These are phyloP conservation scores for Ampelocalamus luodianensis DNA, from an alignment of 176 grass and related monocot genomes.

Conservation along the genomic window DNA sequence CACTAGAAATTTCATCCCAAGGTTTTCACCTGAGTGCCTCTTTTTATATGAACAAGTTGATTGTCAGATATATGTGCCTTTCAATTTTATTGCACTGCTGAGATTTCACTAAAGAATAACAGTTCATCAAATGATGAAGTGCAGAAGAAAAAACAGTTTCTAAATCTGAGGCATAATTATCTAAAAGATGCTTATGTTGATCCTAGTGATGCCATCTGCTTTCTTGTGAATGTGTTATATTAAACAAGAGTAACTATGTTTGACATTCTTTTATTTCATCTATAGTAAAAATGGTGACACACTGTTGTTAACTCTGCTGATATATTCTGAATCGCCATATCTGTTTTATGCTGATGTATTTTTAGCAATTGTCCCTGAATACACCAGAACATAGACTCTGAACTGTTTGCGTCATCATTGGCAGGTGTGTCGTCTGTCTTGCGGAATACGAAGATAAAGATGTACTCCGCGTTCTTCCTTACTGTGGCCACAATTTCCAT, in stretches of 20 bases:
- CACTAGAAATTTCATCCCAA: not conserved
- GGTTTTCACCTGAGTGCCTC: not conserved
- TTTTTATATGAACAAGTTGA: not conserved
- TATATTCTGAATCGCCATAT: not conserved
- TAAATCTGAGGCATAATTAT: not conserved
- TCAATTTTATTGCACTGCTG: not conserved
- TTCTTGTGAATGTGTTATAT: not conserved
- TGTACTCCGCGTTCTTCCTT: constrained; percentile 63
- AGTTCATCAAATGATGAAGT: not conserved
- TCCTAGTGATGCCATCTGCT: not conserved
- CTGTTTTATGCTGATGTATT: not conserved
- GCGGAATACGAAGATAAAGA: constrained; percentile 85
- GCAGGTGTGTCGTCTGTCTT: constrained; percentile 72
- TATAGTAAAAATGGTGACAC: not conserved
- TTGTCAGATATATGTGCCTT: not conserved
- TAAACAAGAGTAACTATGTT: not conserved
- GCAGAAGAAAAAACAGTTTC: not conserved
- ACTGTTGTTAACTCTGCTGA: not conserved
- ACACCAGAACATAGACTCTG: constrained; percentile 9
- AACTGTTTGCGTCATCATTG: constrained; percentile 11
- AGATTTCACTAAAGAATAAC: not conserved
- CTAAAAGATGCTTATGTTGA: constrained; percentile 15
- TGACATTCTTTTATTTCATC: not conserved
- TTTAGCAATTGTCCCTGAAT: not conserved
- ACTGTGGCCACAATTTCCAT: constrained; percentile 87